Base-by-base conservation (phyloP, 148 eudicot genomes). In the Rhododendron mucronatum region DNA sequence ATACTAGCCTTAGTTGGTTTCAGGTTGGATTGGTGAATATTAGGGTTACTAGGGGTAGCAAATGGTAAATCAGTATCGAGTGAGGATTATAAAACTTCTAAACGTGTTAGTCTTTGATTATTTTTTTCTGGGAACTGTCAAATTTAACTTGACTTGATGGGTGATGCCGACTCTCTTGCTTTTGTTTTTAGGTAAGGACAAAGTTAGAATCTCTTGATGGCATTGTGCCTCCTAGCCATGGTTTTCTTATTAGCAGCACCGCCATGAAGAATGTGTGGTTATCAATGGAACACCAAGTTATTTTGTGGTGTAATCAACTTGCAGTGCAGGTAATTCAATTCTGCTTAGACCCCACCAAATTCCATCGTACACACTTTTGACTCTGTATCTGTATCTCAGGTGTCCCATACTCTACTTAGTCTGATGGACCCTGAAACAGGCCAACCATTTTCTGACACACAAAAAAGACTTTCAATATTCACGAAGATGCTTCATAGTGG, bases 261-360 rank as follows among this genome's bases (percentile, higher is more conserved):
- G 92, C 93, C 84, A 93, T 97, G 95, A 94, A 91, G 89, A 97
- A 94, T 91, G 98, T 94, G 30, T 97, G 99, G 99, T 87, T 94
- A 91, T 94, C 99, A 82, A 97, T 97, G 98, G 99, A 96, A 86
- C 99, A 97, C 89, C 98, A 97, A 88, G 93, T 91, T 89, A 97
- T 95, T 84, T 86, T 97, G 47, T 97, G 99, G 99, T 97, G 99
- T 88, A 97, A 97, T 89, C 98, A 97, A 89, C 91, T 95, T 50
- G 95, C 91, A 87, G 95, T 91, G 79, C 99, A 97, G 91, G 99
- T 97, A 90, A 91, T 91, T 84, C 50, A 16, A 78, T 45, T 48
- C 87, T 76, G 15, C 79, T 63, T 73, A 48, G 21, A 28, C 69
- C 61, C 59, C 76, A 83, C 53, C 48, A 48, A 26, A 9, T 83